These are phyloP conservation scores for Tricladium varicosporioides DNA, from an alignment of 2,329 filamentous ascomycete species.

Conservation along the genomic window DNA sequence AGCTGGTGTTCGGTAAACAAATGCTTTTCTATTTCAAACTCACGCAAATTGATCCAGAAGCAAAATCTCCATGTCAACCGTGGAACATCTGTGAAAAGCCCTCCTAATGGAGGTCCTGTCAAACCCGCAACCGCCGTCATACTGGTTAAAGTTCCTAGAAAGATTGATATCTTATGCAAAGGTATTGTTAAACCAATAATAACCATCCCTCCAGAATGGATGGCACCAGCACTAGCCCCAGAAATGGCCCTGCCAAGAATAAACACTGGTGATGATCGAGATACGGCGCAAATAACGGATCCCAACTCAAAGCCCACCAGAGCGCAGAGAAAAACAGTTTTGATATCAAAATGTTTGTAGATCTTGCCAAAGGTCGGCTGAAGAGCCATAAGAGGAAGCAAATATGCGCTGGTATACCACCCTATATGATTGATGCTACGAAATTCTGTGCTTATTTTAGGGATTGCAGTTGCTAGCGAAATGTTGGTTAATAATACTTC, in stretches of 20 bases:
- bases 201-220: slow-evolving; percentile 39
- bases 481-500: too few species aligned
- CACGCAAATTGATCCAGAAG: slow-evolving; percentile 20
- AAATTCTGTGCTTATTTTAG: slow-evolving; percentile 37
- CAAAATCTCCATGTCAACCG: slow-evolving; percentile 18
- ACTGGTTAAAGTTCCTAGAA: slow-evolving; percentile 4
- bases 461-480: slow-evolving; percentile 36
- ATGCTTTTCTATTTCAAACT: slow-evolving; percentile 32
- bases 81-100: slow-evolving; percentile 29
- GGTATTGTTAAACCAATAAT: slow-evolving; percentile 32
- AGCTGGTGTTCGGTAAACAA: slow-evolving; percentile 26
- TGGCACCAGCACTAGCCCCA: slow-evolving; percentile 26
- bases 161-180: not conserved
- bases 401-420: slow-evolving; percentile 36
- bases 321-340: slow-evolving; percentile 18
- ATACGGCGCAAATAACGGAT: slow-evolving; percentile 27
- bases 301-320: slow-evolving; percentile 31
- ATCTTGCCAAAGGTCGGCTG: slow-evolving; percentile 25
- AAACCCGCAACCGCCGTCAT: slow-evolving; percentile 18
- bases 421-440: slow-evolving; percentile 36
- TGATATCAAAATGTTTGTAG: slow-evolving; percentile 24
- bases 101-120: slow-evolving; percentile 33
- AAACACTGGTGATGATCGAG: slow-evolving; percentile 29
- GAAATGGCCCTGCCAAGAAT: slow-evolving; percentile 33
- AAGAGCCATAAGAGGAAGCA: slow-evolving; percentile 33